phyloP scores from a whole-genome alignment of 2,329 filamentous ascomycete genomes.

The Mycosphaerella arachidis region DNA sequence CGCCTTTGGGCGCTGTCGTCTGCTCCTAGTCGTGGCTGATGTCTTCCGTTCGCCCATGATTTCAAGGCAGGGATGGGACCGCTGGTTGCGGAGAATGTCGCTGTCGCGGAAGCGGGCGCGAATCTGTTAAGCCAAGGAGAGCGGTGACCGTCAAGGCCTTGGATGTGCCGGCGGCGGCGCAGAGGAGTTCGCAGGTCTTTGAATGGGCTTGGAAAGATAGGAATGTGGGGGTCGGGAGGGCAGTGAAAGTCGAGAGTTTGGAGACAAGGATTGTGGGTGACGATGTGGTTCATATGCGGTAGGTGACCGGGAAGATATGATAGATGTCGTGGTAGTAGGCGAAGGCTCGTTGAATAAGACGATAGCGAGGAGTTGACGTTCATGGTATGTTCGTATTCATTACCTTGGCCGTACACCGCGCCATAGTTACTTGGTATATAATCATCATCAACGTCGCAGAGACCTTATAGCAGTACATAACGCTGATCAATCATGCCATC shows the following conservation, averaged over 20 bases:
- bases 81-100: slow-evolving; percentile 42
- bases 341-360: no score
- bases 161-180: slow-evolving; percentile 45
- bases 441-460: neutral
- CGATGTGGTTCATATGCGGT: no score
- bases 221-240: neutral
- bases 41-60: neutral
- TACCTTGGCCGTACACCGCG: neutral
- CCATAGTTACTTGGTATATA: neutral
- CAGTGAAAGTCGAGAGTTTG: no score
- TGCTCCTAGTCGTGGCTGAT: no score
- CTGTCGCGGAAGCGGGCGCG: slow-evolving; percentile 39
- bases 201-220: slow-evolving; percentile 5
- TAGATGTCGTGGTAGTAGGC: no score
- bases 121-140: slow-evolving; percentile 43
- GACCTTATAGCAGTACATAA: neutral
- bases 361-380: no score
- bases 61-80: slow-evolving; percentile 40
- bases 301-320: no score
- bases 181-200: slow-evolving; percentile 34
- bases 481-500: neutral
- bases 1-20: no score
- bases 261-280: no score
- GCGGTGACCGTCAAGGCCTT: slow-evolving; percentile 39
- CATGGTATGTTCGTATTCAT: neutral